Percentiles rank a stretch among this genome's conserved stretches.
These are phyloP conservation scores for Plasmodium cynomolgi DNA, from an alignment of 169 alveolate genomes.

Conservation along the genomic window DNA sequence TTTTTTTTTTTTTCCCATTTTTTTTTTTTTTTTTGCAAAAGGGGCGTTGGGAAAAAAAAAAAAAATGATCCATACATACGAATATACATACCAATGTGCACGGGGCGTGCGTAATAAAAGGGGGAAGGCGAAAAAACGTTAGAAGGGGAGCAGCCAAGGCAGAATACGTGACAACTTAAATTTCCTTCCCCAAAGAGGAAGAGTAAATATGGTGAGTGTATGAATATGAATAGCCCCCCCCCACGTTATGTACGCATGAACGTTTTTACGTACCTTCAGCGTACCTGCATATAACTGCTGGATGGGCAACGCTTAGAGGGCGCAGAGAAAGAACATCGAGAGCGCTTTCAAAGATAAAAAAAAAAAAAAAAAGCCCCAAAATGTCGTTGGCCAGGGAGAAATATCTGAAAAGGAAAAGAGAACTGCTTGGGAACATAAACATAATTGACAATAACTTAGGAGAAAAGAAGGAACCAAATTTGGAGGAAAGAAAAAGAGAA, in stretches of 20 bases:
- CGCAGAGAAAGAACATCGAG: neutral
- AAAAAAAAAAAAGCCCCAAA: neutral
- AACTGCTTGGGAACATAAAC: conserved; percentile 56
- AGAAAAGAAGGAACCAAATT: conserved; percentile 14
- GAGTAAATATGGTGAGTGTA: neutral
- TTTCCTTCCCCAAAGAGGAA: neutral
- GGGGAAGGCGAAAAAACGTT: neutral
- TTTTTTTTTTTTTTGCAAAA: neutral
- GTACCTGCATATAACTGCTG: neutral
- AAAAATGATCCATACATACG: conserved; percentile 4
- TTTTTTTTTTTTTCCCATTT: neutral
- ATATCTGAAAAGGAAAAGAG: conserved; percentile 72
- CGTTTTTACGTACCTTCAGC: neutral
- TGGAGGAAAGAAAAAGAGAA: conserved; percentile 31
- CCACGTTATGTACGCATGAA: neutral
- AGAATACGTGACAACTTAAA: neutral
- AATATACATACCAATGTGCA: neutral
- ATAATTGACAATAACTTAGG: conserved; percentile 37
- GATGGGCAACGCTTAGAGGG: neutral
- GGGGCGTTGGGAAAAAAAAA: neutral
- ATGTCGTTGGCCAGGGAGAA: conserved; percentile 74
- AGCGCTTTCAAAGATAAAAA: neutral
- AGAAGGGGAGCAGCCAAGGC: neutral
- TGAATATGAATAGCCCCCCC: neutral
- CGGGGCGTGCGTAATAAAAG: neutral